phyloP scores from a whole-genome alignment of 768 basidiomycete species.

The Leccinum longicurvipes region DNA sequence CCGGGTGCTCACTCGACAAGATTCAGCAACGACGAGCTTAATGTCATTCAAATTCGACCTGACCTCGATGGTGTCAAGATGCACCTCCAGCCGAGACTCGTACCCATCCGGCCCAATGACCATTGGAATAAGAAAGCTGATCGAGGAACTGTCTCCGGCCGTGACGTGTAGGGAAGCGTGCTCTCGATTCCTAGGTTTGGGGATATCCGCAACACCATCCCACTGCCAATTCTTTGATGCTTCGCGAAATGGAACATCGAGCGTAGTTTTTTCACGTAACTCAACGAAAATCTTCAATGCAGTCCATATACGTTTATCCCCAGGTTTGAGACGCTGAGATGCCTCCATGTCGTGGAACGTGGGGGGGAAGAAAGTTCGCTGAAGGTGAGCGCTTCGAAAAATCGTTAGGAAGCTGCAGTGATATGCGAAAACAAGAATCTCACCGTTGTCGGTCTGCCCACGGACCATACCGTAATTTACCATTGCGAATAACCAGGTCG shows the following conservation, averaged over 20 bases:
- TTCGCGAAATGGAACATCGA: conserved; percentile 91
- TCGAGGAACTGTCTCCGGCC: conserved; percentile 78
- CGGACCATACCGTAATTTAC: conserved; percentile 81
- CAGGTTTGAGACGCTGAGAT: conserved; percentile 60
- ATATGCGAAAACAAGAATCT: conserved; percentile 6
- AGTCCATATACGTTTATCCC: conserved; percentile 83
- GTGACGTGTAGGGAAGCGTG: conserved; percentile 69
- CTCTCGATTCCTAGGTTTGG: conserved; percentile 56
- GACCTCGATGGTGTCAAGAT: conserved; percentile 74
- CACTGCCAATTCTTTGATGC: conserved; percentile 96
- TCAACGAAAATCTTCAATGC: conserved; percentile 78
- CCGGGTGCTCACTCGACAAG: conserved; percentile 57
- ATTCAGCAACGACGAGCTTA: conserved; percentile 69
- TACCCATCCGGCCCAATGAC: conserved; percentile 71
- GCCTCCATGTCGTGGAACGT: conserved; percentile 62
- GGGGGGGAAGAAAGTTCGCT: conserved; percentile 79
- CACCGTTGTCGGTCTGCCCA: conserved; percentile 96
- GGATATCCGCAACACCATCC: conserved; percentile 58
- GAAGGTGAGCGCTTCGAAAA: conserved; percentile 60
- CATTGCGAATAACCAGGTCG: conserved; percentile 76
- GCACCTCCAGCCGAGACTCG: conserved; percentile 73
- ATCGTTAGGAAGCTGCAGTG: conserved; percentile 2
- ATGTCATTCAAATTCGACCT: conserved; percentile 89
- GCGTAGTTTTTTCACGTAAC: conserved; percentile 68
- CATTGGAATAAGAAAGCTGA: conserved; percentile 84